Evolutionary conservation across 2,329 filamentous ascomycete genomes (phyloP).

Genomic region (Talaromyces atroroseus): DNA sequence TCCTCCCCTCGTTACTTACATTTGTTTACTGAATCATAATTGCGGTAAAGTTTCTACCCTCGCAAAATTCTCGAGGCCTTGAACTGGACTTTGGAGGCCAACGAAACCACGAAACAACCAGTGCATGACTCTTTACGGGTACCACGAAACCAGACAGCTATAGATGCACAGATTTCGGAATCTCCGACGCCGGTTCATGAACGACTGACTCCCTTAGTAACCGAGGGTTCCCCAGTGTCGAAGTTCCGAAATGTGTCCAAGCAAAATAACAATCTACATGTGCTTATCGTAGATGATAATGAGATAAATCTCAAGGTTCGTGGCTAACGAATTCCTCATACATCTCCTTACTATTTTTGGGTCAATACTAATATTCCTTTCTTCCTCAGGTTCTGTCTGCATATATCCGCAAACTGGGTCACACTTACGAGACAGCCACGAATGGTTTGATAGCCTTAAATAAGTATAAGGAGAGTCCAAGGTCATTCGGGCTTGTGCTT

Average conservation of each 20-base stretch:
- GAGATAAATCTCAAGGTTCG: conserved; percentile 35
- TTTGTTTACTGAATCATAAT: conserved; percentile 10
- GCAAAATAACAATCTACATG: conserved; percentile 16
- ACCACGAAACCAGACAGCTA: not conserved
- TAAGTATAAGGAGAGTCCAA: conserved; percentile 24
- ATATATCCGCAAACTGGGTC: conserved; percentile 34
- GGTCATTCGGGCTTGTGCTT: conserved; percentile 31
- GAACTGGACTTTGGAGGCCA: conserved; percentile 13
- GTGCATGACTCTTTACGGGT: too few species aligned
- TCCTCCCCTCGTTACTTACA: not conserved
- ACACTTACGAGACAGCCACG: conserved; percentile 31
- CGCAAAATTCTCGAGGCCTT: conserved; percentile 22
- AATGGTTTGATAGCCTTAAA: conserved; percentile 37
- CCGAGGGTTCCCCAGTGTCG: not conserved
- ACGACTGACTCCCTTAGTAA: not conserved
- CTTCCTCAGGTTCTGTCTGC: conserved; percentile 29
- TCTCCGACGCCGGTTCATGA: too few species aligned
- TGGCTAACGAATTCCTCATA: not conserved
- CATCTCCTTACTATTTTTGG: not conserved
- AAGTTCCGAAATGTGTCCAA: not conserved
- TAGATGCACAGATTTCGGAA: not conserved
- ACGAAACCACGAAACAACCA: not conserved
- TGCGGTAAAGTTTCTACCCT: conserved; percentile 21
- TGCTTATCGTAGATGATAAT: conserved; percentile 41
- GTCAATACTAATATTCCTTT: not conserved